These are phyloP conservation scores for Pythium diclinum DNA, from an alignment of 352 stramenopile genomes.

Conservation along the genomic window DNA sequence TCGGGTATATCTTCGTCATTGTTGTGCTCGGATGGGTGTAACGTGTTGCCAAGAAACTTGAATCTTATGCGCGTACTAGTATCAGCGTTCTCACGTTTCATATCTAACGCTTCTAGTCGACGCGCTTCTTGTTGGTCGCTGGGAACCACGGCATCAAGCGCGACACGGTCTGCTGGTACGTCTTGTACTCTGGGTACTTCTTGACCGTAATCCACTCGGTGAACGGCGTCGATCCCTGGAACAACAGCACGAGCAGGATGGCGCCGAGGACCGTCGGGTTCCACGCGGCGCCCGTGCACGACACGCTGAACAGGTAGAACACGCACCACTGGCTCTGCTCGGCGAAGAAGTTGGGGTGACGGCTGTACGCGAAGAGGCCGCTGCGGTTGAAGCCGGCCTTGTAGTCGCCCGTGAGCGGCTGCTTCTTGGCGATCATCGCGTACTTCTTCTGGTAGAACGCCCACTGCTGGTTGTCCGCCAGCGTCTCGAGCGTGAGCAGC, in stretches of 20 bases:
- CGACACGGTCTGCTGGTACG: conserved; percentile 82
- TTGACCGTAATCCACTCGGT: conserved; percentile 86
- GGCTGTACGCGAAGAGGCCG: conserved; percentile 88
- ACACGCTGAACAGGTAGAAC: conserved; percentile 90
- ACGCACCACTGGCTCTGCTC: conserved; percentile 90
- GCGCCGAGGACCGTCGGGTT: conserved; percentile 83
- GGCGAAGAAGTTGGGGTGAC: conserved; percentile 93
- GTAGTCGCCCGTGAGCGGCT: conserved; percentile 64
- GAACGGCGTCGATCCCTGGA: conserved; percentile 87
- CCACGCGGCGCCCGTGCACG: conserved; percentile 36
- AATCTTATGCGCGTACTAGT: too few relatives aligned
- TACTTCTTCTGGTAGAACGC: conserved; percentile 90
- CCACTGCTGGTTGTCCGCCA: conserved; percentile 92
- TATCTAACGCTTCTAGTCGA: conserved; percentile 10
- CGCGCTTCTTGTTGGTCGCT: conserved; percentile 11
- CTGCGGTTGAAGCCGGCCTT: conserved; percentile 79
- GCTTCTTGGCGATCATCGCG: conserved; percentile 42
- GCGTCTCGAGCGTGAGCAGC: conserved; percentile 74
- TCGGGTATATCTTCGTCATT: too few relatives aligned
- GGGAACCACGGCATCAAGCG: conserved; percentile 60
- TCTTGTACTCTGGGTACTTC: conserved; percentile 89
- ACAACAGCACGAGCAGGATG: conserved; percentile 84
- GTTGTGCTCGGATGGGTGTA: too few relatives aligned
- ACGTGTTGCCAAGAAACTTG: too few relatives aligned
- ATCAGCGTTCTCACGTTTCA: too few relatives aligned